A percentile compares a stretch with the other conserved stretches of the same genome.
These are phyloP conservation scores for Crepidotus variabilis DNA, from an alignment of 768 basidiomycete genomes.

Conservation along the genomic window DNA sequence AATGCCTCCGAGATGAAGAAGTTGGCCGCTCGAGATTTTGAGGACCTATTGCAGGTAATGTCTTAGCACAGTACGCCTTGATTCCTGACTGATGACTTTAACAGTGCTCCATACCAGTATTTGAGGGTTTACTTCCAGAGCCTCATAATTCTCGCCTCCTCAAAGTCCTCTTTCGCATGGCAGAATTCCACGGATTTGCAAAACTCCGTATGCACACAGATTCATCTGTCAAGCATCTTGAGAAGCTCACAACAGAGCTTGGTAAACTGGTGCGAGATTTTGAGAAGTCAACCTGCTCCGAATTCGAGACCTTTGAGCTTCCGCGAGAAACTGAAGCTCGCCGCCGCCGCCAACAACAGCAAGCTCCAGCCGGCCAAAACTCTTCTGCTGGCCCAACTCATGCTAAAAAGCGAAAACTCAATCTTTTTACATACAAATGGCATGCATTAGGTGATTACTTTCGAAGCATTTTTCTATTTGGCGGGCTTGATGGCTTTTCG, in stretches of 20 bases:
- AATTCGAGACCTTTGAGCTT: constrained; percentile 5
- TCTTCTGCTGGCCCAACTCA: neutral
- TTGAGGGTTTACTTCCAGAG: constrained; percentile 23
- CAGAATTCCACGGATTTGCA: constrained; percentile 9
- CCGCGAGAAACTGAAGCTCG: constrained; percentile 11
- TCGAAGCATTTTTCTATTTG: constrained; percentile 18
- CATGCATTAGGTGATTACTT: constrained; percentile 33
- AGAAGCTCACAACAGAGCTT: neutral
- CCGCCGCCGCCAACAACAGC: neutral
- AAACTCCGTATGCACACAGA: constrained; percentile 14
- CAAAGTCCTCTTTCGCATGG: constrained; percentile 7
- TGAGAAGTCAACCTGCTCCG: neutral
- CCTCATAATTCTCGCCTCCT: constrained; percentile 11
- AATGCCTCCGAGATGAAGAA: constrained; percentile 26
- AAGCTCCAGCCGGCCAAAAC: too few species aligned
- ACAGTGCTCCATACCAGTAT: neutral
- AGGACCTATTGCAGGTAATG: constrained; percentile 31
- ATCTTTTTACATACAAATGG: constrained; percentile 30
- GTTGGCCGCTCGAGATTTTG: constrained; percentile 26
- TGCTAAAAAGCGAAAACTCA: constrained; percentile 15
- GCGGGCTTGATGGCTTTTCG: constrained; percentile 31
- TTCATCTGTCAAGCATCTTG: constrained; percentile 4
- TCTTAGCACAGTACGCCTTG: too few species aligned
- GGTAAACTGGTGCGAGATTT: constrained; percentile 6
- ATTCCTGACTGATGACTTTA: neutral